These are phyloP conservation scores for Blepharisma stoltei DNA, from an alignment of 73 alveolate species.

Conservation along the genomic window DNA sequence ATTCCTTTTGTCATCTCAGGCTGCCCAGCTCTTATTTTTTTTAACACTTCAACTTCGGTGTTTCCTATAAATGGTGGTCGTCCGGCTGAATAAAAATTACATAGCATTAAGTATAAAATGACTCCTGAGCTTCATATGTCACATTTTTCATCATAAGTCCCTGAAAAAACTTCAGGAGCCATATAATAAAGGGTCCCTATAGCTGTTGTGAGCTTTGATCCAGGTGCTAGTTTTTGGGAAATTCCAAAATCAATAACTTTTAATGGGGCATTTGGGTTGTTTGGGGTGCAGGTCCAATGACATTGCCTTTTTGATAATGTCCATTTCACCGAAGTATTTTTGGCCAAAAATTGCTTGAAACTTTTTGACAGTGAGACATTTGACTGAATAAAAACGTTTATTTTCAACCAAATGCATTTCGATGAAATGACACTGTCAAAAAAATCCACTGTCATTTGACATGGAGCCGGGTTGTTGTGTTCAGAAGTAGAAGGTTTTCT, in stretches of 20 bases:
- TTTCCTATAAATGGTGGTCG: conserved; percentile 2
- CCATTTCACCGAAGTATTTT: too few relatives aligned
- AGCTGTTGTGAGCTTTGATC: background rate
- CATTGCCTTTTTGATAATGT: too few relatives aligned
- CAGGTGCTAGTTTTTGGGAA: background rate
- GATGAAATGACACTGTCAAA: conserved; percentile 29
- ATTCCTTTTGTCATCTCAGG: background rate
- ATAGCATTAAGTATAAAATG: conserved; percentile 47
- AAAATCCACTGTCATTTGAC: too few relatives aligned
- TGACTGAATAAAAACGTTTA: too few relatives aligned
- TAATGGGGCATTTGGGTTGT: background rate
- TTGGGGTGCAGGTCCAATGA: conserved; percentile 46
- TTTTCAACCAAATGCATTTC: conserved; percentile 53
- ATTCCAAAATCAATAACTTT: conserved; percentile 22
- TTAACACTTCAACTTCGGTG: background rate
- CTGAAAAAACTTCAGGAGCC: conserved; percentile 34
- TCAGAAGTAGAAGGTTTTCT: conserved; percentile 63
- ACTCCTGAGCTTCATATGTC: conserved; percentile 69
- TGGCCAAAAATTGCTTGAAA: too few relatives aligned
- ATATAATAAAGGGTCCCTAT: conserved; percentile 6
- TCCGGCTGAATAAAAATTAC: background rate
- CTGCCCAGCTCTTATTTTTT: background rate
- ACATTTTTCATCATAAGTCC: conserved; percentile 30
- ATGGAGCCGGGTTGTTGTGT: too few relatives aligned
- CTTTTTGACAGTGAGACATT: too few relatives aligned